Percentiles rank a stretch among this genome's conserved stretches.
Evolutionary conservation across 495 filamentous ascomycete genomes (phyloP).

Genomic region (Talaromyces liani): DNA sequence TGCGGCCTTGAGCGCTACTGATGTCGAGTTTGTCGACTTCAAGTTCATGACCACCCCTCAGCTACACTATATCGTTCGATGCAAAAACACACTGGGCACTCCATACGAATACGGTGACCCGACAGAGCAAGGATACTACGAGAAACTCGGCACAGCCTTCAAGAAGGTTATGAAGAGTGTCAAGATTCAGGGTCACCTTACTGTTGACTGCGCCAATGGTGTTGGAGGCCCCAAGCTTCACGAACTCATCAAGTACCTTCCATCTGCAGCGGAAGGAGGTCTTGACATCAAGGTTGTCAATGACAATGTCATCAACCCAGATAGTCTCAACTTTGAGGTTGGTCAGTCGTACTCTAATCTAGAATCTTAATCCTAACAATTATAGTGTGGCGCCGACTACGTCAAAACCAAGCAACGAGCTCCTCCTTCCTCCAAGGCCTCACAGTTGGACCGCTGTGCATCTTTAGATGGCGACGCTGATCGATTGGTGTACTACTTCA

Average conservation of each 20-base stretch:
- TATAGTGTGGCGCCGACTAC: constrained; percentile 87
- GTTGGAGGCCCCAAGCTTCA: constrained; percentile 88
- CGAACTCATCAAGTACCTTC: constrained; percentile 79
- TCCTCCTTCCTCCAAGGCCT: constrained; percentile 73
- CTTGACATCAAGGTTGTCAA: constrained; percentile 84
- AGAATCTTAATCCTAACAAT: not conserved
- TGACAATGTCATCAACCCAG: constrained; percentile 81
- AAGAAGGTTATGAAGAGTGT: constrained; percentile 68
- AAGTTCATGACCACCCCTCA: constrained; percentile 91
- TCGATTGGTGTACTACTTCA: constrained; percentile 91
- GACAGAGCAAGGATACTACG: constrained; percentile 86
- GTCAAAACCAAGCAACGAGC: constrained; percentile 95
- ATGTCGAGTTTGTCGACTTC: constrained; percentile 67
- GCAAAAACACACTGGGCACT: constrained; percentile 82
- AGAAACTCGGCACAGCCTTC: constrained; percentile 80
- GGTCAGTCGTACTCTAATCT: constrained; percentile 11
- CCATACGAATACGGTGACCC: constrained; percentile 78
- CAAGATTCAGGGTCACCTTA: constrained; percentile 62
- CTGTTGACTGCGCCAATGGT: constrained; percentile 94
- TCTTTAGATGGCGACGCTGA: constrained; percentile 95
- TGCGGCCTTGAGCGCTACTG: constrained; percentile 67
- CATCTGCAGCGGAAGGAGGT: constrained; percentile 50
- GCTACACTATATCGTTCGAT: constrained; percentile 91
- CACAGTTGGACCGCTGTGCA: constrained; percentile 70
- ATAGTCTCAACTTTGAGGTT: constrained; percentile 83